Base-by-base conservation (phyloP, 768 basidiomycete species). In the Pleurotus eryngii region DNA sequence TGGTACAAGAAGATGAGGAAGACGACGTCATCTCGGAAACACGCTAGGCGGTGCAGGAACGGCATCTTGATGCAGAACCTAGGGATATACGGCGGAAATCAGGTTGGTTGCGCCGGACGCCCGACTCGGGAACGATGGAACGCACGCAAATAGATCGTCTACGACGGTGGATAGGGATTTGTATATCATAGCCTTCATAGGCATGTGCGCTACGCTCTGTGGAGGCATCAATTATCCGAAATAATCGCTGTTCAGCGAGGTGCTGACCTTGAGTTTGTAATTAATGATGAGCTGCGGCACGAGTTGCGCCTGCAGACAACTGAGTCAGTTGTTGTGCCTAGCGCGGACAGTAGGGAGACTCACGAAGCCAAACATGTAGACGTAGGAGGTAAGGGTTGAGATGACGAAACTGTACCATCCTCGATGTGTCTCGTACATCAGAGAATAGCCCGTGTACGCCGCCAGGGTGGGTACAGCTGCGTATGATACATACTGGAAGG, bases 41-140 rank as follows among this genome's bases (percentile, higher is more conserved):
- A 92, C 3, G 90, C 90, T 57, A 98, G 76, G 57, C 95, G 48
- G 40, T 43, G 56, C 46, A 98, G 79, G 67, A 90, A 83, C 30
- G 96, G 96, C 96, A 98, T 98, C 76, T 92, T 92, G 76, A 96
- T 95, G 66, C 90, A 92, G 71, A 95, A 94, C 37, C 92, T 94
- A 63, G 37, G 57, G 45, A 30, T 30, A 8, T 11, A 30, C 30
- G 8, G 30, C 30, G 30, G 30, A 35, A 18, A 62, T 22, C 59
- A 38, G 35, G 57, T 56, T 48, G 51, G 55, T 60, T 49, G 59
- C 57, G 59, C 61, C 61, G 51, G 66, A 46, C 24, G 59, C 46
- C 38, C 40, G 46, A 47, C 20, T 51, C 40, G 49, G 6, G 55
- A 43, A 64, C 35, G 11, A 56, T 51, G 56, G 40, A 39, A 53